A percentile compares a stretch with the other conserved stretches of the same genome.
phyloP scores from a whole-genome alignment of 495 filamentous ascomycete species.

The Chlorociboria aeruginascens region DNA sequence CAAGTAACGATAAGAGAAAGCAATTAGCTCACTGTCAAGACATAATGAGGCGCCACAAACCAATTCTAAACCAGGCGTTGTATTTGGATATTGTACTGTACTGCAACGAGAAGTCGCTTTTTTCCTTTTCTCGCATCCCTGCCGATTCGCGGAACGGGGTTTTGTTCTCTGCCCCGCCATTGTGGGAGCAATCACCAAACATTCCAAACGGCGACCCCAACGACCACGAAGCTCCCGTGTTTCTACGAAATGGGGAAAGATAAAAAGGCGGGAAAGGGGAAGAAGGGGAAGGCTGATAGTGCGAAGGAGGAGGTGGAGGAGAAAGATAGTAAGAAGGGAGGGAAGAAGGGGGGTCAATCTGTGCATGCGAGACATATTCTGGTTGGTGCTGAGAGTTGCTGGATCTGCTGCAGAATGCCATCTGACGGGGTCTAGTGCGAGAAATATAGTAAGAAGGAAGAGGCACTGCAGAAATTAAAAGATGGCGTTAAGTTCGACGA shows the following conservation, averaged over 20 bases:
- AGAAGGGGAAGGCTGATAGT: conserved; percentile 30
- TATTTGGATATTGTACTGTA: too few species aligned
- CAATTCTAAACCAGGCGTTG: too few species aligned
- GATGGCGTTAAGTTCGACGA: conserved; percentile 77
- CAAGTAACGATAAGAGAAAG: too few species aligned
- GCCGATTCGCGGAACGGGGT: not conserved
- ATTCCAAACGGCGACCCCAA: not conserved
- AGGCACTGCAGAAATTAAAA: conserved; percentile 65
- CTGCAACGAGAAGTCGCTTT: not conserved
- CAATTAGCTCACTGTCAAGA: too few species aligned
- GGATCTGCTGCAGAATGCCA: not conserved
- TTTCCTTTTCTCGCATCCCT: not conserved
- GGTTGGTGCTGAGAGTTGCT: conserved; percentile 23
- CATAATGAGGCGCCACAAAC: too few species aligned
- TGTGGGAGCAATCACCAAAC: not conserved
- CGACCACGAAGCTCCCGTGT: too few species aligned
- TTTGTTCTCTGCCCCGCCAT: not conserved
- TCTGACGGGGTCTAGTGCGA: conserved; percentile 53
- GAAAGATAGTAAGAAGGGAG: conserved; percentile 28
- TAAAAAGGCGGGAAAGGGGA: conserved; percentile 30
- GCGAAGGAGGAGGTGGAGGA: conserved; percentile 21
- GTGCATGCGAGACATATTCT: conserved; percentile 88
- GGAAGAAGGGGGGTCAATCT: conserved; percentile 60
- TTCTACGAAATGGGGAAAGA: conserved; percentile 25
- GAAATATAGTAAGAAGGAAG: conserved; percentile 81